These are phyloP conservation scores for Paraleonurus japonicus DNA, from an alignment of 257 asterid species.

Conservation along the genomic window DNA sequence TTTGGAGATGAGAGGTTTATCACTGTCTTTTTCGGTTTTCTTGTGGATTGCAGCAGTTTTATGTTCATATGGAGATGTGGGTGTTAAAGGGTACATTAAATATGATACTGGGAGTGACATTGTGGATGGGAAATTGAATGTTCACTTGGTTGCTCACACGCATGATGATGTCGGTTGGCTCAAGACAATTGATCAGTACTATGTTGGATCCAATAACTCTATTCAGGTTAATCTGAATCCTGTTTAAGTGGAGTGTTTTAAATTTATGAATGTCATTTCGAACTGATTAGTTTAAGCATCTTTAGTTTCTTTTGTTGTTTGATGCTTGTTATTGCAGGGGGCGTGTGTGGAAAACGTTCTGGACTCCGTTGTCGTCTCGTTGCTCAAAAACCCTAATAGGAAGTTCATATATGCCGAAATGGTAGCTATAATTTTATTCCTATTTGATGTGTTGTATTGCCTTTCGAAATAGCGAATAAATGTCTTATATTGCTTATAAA, in stretches of 20 bases:
- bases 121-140: slow-evolving; percentile 76
- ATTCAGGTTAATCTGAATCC: slow-evolving; percentile 53
- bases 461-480: neutral
- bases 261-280: neutral
- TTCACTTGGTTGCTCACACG: slow-evolving; percentile 85
- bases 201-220: slow-evolving; percentile 76
- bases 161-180: slow-evolving; percentile 98
- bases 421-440: slow-evolving; percentile 39
- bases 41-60: slow-evolving; percentile 31
- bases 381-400: slow-evolving; percentile 65
- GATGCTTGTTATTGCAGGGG: slow-evolving; percentile 50
- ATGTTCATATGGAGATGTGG: slow-evolving; percentile 32
- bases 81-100: slow-evolving; percentile 38
- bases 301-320: neutral
- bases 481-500: neutral
- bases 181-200: slow-evolving; percentile 88
- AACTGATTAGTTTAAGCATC: neutral
- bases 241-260: neutral
- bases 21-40: slow-evolving; percentile 25
- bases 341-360: slow-evolving; percentile 83
- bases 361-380: slow-evolving; percentile 67
- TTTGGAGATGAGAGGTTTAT: slow-evolving; percentile 32
- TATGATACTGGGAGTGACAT: slow-evolving; percentile 61
- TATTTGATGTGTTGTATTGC: neutral
- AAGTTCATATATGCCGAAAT: slow-evolving; percentile 84